Conservation (phyloP, 805 yeast species). For the Ogataea thermomethanolica region DNA sequence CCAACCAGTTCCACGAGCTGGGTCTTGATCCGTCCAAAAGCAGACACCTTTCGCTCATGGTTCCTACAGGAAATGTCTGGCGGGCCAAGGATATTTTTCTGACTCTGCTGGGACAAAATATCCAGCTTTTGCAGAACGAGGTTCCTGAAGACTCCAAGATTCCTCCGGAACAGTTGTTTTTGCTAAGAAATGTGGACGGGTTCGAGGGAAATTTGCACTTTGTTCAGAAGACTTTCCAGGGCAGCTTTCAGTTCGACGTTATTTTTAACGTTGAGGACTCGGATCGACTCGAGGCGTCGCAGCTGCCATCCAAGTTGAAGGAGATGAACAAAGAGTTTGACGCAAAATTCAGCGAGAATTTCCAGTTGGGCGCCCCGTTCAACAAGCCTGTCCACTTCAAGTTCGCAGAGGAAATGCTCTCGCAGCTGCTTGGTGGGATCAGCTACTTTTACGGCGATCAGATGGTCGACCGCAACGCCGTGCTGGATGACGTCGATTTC, state of each 20-base stretch:
- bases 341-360: constrained; percentile 47
- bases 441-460: constrained; percentile 85
- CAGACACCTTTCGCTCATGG: constrained; percentile 63
- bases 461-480: constrained; percentile 69
- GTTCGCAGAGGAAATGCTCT: constrained; percentile 76
- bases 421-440: constrained; percentile 86
- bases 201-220: constrained; percentile 77
- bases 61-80: constrained; percentile 76
- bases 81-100: constrained; percentile 71
- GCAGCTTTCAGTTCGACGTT: constrained; percentile 72
- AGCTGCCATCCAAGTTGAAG: constrained; percentile 36
- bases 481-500: constrained; percentile 67
- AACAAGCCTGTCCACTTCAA: constrained; percentile 36
- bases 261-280: constrained; percentile 50
- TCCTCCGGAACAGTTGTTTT: constrained; percentile 49
- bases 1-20: constrained; percentile 31
- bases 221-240: constrained; percentile 72
- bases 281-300: constrained; percentile 34
- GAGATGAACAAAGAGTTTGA: constrained; percentile 41
- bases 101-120: constrained; percentile 65
- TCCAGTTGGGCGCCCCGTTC: constrained; percentile 55
- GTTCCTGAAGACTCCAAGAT: constrained; percentile 14
- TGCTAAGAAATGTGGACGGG: constrained; percentile 54
- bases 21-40: constrained; percentile 55
- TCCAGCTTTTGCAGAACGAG: constrained; percentile 39